Evolutionary conservation across 495 filamentous ascomycete genomes (phyloP).

Genomic region (Cudoniella acicularis): DNA sequence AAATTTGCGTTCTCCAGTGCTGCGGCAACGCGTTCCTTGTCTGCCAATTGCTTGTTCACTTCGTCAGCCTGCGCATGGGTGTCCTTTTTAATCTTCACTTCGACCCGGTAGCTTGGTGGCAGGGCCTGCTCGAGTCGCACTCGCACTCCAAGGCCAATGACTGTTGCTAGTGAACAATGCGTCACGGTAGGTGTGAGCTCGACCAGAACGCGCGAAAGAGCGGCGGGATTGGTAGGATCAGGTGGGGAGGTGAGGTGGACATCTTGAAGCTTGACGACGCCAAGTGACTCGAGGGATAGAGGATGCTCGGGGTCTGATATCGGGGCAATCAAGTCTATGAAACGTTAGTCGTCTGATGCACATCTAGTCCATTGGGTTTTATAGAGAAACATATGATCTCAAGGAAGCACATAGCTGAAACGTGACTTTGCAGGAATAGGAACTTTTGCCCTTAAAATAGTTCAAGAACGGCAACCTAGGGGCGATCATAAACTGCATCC

Average conservation of each 20-base stretch:
- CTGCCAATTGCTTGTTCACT: constrained; percentile 91
- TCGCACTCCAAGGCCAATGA: constrained; percentile 91
- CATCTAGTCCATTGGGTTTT: constrained; percentile 5
- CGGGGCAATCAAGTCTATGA: constrained; percentile 80
- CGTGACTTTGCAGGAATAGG: neutral
- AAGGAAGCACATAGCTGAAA: constrained; percentile 14
- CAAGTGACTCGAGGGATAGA: constrained; percentile 83
- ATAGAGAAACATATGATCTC: neutral
- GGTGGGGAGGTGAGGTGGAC: constrained; percentile 69
- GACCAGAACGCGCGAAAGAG: constrained; percentile 52
- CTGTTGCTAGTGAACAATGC: constrained; percentile 92
- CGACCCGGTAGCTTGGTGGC: constrained; percentile 87
- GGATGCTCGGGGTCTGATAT: constrained; percentile 97
- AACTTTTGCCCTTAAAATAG: neutral
- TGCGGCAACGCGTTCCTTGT: constrained; percentile 95
- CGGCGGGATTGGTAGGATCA: constrained; percentile 42
- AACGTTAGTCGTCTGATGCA: constrained; percentile 36
- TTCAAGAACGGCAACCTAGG: neutral
- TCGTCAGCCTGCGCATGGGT: constrained; percentile 93
- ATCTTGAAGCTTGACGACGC: constrained; percentile 90
- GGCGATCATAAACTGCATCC: neutral
- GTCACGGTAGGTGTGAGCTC: constrained; percentile 95
- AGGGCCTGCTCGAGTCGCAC: constrained; percentile 87
- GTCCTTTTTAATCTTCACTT: constrained; percentile 91
- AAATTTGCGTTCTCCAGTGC: constrained; percentile 91